phyloP scores from a whole-genome alignment of 306 rosid genomes.

The Lablab purpureus region DNA sequence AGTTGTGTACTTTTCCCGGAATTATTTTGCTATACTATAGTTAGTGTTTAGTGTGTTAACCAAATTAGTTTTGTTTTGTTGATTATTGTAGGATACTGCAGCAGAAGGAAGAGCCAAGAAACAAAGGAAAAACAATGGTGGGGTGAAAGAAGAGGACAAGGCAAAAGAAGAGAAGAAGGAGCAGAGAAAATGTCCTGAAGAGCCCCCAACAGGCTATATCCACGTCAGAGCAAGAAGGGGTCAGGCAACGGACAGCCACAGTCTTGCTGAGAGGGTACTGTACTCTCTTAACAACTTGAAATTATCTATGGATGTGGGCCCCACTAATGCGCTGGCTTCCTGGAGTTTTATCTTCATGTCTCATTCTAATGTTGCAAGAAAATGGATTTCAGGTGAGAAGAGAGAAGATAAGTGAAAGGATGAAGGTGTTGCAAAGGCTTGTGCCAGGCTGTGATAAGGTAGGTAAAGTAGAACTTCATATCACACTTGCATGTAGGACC shows the following conservation, averaged over 20 bases:
- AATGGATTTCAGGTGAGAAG: constrained; percentile 75
- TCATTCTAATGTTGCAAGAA: constrained; percentile 35
- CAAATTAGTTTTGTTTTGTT: background rate
- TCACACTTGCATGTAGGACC: constrained; percentile 42
- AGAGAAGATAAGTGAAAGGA: constrained; percentile 94
- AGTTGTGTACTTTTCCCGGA: background rate
- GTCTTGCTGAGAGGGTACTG: constrained; percentile 98
- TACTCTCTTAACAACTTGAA: constrained; percentile 18
- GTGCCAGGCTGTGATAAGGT: constrained; percentile 99
- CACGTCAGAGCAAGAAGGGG: constrained; percentile 99
- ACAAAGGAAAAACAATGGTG: constrained; percentile 61
- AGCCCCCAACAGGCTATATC: constrained; percentile 80
- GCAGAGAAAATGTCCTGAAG: constrained; percentile 56
- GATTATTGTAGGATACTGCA: constrained; percentile 40
- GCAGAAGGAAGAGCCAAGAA: constrained; percentile 59
- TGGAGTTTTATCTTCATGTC: constrained; percentile 35
- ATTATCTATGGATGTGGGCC: constrained; percentile 33
- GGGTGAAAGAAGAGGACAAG: constrained; percentile 52
- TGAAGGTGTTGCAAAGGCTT: constrained; percentile 83
- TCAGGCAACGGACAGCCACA: constrained; percentile 97
- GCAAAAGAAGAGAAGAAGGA: constrained; percentile 52
- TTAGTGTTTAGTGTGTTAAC: background rate
- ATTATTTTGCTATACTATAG: background rate
- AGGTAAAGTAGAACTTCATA: constrained; percentile 63
- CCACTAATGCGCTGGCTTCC: background rate